A percentile compares a stretch with the other conserved stretches of the same genome.
Evolutionary conservation across 2,329 filamentous ascomycete genomes (phyloP).

Genomic region (Pseudogymnoascus sp.): DNA sequence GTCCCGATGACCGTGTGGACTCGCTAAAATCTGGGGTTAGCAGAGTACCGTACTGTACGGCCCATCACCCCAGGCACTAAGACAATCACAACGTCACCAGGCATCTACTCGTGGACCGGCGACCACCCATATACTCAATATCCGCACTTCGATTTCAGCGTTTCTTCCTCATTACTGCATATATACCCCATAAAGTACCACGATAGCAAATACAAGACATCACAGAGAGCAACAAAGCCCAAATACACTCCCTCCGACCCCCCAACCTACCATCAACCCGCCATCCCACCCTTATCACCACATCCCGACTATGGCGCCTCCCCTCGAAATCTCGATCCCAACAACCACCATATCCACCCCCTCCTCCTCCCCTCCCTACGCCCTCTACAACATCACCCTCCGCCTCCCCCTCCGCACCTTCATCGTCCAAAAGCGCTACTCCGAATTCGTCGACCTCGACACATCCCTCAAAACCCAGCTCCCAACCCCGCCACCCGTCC

Average conservation of each 20-base stretch:
- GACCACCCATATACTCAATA: neutral
- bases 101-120: neutral
- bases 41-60: neutral
- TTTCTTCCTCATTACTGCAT: neutral
- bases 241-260: neutral
- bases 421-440: slow-evolving; percentile 73
- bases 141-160: neutral
- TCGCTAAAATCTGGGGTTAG: neutral
- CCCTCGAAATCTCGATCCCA: slow-evolving; percentile 59
- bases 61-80: neutral
- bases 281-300: neutral
- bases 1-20: neutral
- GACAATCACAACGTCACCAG: slow-evolving; percentile 4
- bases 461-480: slow-evolving; percentile 50
- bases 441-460: slow-evolving; percentile 66
- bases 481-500: slow-evolving; percentile 54
- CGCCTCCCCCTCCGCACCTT: slow-evolving; percentile 69
- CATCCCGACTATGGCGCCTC: slow-evolving; percentile 46
- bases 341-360: slow-evolving; percentile 49
- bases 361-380: slow-evolving; percentile 52
- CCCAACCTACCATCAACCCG: neutral
- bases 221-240: neutral
- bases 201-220: neutral
- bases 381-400: slow-evolving; percentile 70
- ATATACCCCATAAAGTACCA: neutral